These are phyloP conservation scores for Neoarthrinium moseri DNA, from an alignment of 2,329 filamentous ascomycete genomes.

Conservation along the genomic window DNA sequence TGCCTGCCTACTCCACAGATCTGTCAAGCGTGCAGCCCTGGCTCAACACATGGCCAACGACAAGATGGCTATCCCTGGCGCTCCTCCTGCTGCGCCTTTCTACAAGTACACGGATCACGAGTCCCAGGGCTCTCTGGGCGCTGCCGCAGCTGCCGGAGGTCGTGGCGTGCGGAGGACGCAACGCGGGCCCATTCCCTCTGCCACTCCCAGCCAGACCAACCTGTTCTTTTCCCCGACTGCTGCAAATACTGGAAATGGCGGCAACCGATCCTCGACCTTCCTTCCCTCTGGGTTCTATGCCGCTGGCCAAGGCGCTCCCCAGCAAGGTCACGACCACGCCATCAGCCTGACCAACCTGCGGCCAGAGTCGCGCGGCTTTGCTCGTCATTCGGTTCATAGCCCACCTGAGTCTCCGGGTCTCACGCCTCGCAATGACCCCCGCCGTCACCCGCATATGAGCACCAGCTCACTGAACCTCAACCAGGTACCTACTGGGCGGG, in stretches of 20 bases:
- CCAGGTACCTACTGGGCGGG: slow-evolving; percentile 65
- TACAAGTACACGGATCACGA: slow-evolving; percentile 64
- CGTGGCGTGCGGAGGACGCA: slow-evolving; percentile 52
- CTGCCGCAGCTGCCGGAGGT: slow-evolving; percentile 35
- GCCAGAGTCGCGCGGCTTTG: slow-evolving; percentile 55
- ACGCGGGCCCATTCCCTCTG: slow-evolving; percentile 51
- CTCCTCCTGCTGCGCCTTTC: slow-evolving; percentile 38
- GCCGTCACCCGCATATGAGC: slow-evolving; percentile 44
- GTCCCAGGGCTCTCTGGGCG: slow-evolving; percentile 49
- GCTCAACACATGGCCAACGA: slow-evolving; percentile 68
- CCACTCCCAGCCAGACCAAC: slow-evolving; percentile 63
- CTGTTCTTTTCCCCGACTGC: slow-evolving; percentile 97
- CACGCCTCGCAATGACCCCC: slow-evolving; percentile 34
- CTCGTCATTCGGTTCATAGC: slow-evolving; percentile 46
- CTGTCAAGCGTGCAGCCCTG: slow-evolving; percentile 81
- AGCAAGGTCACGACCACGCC: slow-evolving; percentile 46
- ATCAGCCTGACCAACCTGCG: slow-evolving; percentile 63
- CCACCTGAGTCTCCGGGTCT: slow-evolving; percentile 65
- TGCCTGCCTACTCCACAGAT: slow-evolving; percentile 88
- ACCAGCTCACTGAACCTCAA: slow-evolving; percentile 67
- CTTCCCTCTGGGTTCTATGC: slow-evolving; percentile 91
- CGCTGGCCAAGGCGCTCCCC: slow-evolving; percentile 55
- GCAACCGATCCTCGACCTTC: slow-evolving; percentile 72
- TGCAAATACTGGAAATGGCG: slow-evolving; percentile 51
- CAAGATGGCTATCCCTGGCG: slow-evolving; percentile 63